Evolutionary conservation across 305 asterid species (phyloP), one percentile per base, ranked within the genome.

Genomic region (Fraxinus velutina): DNA sequence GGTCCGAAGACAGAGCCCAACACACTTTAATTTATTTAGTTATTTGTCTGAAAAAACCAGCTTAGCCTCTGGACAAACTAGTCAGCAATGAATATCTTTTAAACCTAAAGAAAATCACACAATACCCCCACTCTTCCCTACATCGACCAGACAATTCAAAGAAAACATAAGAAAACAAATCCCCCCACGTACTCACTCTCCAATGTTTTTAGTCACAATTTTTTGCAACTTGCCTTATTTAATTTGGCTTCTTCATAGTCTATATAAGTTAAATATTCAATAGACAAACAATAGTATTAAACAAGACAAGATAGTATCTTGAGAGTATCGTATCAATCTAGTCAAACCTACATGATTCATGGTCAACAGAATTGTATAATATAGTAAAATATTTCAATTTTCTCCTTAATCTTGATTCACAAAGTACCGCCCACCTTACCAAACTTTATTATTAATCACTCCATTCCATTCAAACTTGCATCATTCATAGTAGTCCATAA

Each of bases 101-200:
- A 36, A 30, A n/a, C 37, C 75, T 39, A 80, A 74, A 79, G 27
- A 44, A 44, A 7, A 6, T 12, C 39, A 64, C 77, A 76, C 44
- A 17, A 12, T 64, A 30, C 73, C 77, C 81, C 76, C 27, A 73
- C 78, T 29, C 47, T 17, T 21, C 82, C 71, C 72, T n/a, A 44
- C 0, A 19, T 80, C 37, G 36, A 72, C 13, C 73, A 19, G 60
- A 80, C 78, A 47, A 72, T 85, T 78, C 83, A 29, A 79, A 9
- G 0, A 39, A 60, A 73, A 29, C 55, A 47, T 32, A 24, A 50
- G 83, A 78, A 37, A 72, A 76, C 74, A 80, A 82, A 78, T 60
- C 70, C 77, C 7, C 82, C 87, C 87, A 70, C 85, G 86, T 80
- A 29, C 32, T 29, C 32, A 84, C 34, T 79, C 83, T 29, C 80